These are phyloP conservation scores for Magnaporthales sp. DNA, from an alignment of 2,329 filamentous ascomycete species.

Conservation along the genomic window DNA sequence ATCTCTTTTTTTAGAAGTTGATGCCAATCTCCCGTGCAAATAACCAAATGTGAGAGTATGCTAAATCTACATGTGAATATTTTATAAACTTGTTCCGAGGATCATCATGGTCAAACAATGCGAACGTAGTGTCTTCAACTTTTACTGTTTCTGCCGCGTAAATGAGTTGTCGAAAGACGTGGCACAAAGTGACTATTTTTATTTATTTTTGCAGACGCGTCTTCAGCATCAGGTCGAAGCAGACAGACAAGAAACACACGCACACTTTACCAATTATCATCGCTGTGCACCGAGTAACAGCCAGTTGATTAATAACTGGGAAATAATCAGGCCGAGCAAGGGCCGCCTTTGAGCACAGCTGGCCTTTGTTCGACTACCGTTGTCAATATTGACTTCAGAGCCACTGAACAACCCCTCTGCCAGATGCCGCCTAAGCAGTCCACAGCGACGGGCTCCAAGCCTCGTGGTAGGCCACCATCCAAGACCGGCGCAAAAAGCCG, in stretches of 20 bases:
- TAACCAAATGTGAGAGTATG: background rate
- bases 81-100: background rate
- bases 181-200: too few species aligned
- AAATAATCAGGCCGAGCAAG: too few species aligned
- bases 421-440: slow-evolving; percentile 34
- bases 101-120: background rate
- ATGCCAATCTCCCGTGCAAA: background rate
- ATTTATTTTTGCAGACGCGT: background rate
- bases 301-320: too few species aligned
- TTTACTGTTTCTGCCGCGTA: background rate
- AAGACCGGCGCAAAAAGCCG: slow-evolving; percentile 11
- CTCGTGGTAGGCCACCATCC: slow-evolving; percentile 9
- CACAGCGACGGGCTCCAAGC: background rate
- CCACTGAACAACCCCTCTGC: background rate
- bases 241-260: background rate
- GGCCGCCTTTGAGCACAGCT: background rate
- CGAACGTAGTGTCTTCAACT: background rate
- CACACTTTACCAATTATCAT: background rate
- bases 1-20: background rate
- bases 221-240: background rate
- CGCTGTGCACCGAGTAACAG: background rate
- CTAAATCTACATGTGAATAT: background rate
- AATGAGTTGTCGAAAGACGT: background rate
- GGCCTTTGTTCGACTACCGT: background rate
- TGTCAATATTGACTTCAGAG: too few species aligned